phyloP scores from a whole-genome alignment of 1,139 yeast species.

The Starmera stellimalicola region DNA sequence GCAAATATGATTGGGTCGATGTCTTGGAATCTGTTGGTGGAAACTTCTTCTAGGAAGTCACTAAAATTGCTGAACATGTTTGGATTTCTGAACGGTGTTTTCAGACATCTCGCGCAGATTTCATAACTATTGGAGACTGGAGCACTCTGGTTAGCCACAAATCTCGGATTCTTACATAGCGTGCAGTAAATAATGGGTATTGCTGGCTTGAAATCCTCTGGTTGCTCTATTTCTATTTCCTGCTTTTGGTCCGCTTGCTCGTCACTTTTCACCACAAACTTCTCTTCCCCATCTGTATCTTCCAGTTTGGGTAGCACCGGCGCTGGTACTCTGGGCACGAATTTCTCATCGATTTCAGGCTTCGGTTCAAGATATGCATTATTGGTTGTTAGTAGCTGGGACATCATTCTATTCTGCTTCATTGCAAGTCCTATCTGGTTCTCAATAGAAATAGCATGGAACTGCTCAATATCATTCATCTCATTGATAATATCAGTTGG shows the following conservation, averaged over 20 bases:
- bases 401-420: neutral
- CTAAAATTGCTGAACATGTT: conserved; percentile 15
- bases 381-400: too few species aligned
- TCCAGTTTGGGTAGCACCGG: too few species aligned
- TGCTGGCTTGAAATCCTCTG: neutral
- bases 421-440: neutral
- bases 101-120: conserved; percentile 17
- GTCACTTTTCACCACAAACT: too few species aligned
- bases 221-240: neutral
- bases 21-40: conserved; percentile 8
- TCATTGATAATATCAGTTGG: conserved; percentile 5
- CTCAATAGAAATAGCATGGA: neutral
- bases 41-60: conserved; percentile 10
- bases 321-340: too few species aligned
- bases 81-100: conserved; percentile 13
- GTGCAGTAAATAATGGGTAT: neutral
- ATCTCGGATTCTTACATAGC: conserved; percentile 4
- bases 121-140: conserved; percentile 13
- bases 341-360: too few species aligned
- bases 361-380: too few species aligned
- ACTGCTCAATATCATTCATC: neutral
- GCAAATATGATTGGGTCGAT: conserved; percentile 9
- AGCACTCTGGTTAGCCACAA: neutral
- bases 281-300: too few species aligned
- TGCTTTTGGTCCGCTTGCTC: neutral